Base-by-base conservation (phyloP, 805 yeast genomes). In the Tetrapisispora pingtungensis region DNA sequence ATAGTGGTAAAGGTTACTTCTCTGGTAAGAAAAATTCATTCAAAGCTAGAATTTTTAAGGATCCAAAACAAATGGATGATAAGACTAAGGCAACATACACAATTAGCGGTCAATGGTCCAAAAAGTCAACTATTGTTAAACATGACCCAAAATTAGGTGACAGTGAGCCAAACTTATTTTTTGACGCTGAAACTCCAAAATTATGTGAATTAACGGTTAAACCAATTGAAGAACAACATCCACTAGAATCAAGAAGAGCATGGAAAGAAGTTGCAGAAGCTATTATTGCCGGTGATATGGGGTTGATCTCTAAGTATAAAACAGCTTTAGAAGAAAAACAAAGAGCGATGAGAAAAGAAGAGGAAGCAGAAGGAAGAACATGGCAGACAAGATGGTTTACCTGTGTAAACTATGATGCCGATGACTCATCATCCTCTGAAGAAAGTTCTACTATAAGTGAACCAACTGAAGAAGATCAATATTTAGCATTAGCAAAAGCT, bases 231-330 rank as follows among this genome's bases (percentile, higher is more conserved):
- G 71, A 84, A 51, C 97, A 93, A 68, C 74, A 82, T 63, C 75
- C 69, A 31, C 71, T 89, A 54, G 98, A 90, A 67, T 73, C 86
- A 46, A 81, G 96, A 68, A 77, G 71, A 55, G 97, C 97, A 13
- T 90, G 98, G 98, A 56, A 61, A 42, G 75, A 80, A 51, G 97
- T 93, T 22, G 95, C 97, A 0, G 85, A 73, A 10, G 97, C 97
- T 14, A 83, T 88, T 55, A 77, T 73, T 46, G 64, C 67, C 19
- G 84, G 90, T 37, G 82, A 88, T 62, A 86, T 75, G 66, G 85
- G 84, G 54, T 65, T 73, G 50, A 88, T 90, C 53, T 80, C 81
- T 58, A 68, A 70, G 50, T 84, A 83, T 57, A 90, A 90, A 70
- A 70, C 88, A 14, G 67, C 70, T 58, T 74, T 93, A 52, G 98